A percentile compares a stretch with the other conserved stretches of the same genome.
phyloP scores from a whole-genome alignment of 768 basidiomycete genomes.

The Amanita phalloides region DNA sequence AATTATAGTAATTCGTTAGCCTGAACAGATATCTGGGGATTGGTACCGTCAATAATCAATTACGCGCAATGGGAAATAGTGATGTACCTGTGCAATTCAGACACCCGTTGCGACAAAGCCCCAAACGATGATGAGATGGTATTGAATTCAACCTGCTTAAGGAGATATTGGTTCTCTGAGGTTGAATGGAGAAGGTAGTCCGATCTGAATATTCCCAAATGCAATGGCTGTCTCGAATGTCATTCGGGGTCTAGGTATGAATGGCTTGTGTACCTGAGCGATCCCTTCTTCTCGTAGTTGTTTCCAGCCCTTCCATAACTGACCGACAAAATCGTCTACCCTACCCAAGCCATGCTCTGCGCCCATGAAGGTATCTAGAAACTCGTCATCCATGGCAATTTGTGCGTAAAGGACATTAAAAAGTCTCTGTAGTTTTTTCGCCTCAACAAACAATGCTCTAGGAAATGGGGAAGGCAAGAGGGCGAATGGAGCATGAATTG shows the following conservation, averaged over 20 bases:
- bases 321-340: slow-evolving; percentile 80
- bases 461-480: slow-evolving; percentile 87
- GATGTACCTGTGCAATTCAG: slow-evolving; percentile 68
- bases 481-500: slow-evolving; percentile 84
- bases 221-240: slow-evolving; percentile 44
- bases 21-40: slow-evolving; percentile 49
- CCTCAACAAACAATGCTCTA: slow-evolving; percentile 52
- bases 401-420: slow-evolving; percentile 86
- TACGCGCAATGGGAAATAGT: background rate
- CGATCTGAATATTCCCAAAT: slow-evolving; percentile 87
- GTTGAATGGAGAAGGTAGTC: slow-evolving; percentile 82
- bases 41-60: background rate
- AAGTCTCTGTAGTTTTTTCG: slow-evolving; percentile 52
- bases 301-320: slow-evolving; percentile 85
- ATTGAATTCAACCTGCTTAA: slow-evolving; percentile 98
- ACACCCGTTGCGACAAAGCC: slow-evolving; percentile 52
- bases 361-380: slow-evolving; percentile 81
- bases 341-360: slow-evolving; percentile 63
- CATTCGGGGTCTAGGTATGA: background rate
- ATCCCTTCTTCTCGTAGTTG: slow-evolving; percentile 52
- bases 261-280: slow-evolving; percentile 24
- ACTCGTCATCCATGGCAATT: slow-evolving; percentile 67
- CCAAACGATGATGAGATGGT: slow-evolving; percentile 94
- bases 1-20: slow-evolving; percentile 56
- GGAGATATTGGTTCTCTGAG: slow-evolving; percentile 20